phyloP scores from a whole-genome alignment of 176 grass and related monocot genomes.

The Tuctoria greenei region DNA sequence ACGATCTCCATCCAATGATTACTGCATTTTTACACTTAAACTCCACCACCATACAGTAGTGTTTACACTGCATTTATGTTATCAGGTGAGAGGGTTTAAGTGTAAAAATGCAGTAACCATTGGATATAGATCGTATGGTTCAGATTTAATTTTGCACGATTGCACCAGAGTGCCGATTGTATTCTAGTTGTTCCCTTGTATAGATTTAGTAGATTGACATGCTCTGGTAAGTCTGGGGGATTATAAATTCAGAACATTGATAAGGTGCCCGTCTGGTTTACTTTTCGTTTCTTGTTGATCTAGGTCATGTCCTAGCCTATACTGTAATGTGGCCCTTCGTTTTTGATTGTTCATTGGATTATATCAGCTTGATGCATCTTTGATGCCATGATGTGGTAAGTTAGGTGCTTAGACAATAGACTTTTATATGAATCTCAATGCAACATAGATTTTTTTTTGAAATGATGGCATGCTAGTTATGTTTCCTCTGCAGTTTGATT shows the following conservation, averaged over 20 bases:
- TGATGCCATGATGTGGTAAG: background rate
- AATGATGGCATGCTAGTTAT: background rate
- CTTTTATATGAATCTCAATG: background rate
- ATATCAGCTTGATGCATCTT: background rate
- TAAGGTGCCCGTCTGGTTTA: background rate
- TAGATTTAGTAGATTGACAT: background rate
- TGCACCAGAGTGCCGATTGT: too few species aligned
- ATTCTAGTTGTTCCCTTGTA: too few species aligned
- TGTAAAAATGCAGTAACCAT: too few species aligned
- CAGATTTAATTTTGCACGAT: too few species aligned
- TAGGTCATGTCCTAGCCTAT: background rate
- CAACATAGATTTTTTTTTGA: background rate
- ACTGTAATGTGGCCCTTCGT: background rate
- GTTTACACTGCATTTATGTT: too few species aligned
- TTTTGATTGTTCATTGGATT: background rate
- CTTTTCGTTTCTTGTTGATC: background rate
- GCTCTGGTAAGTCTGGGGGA: background rate
- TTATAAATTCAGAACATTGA: background rate
- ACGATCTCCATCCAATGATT: too few species aligned
- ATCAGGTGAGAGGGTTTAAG: too few species aligned
- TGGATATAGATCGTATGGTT: too few species aligned
- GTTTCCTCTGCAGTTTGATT: background rate
- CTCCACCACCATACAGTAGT: too few species aligned
- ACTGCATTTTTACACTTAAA: too few species aligned
- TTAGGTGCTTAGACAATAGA: background rate